These are phyloP conservation scores for Pythium apleroticum DNA, from an alignment of 352 stramenopile species.

Conservation along the genomic window DNA sequence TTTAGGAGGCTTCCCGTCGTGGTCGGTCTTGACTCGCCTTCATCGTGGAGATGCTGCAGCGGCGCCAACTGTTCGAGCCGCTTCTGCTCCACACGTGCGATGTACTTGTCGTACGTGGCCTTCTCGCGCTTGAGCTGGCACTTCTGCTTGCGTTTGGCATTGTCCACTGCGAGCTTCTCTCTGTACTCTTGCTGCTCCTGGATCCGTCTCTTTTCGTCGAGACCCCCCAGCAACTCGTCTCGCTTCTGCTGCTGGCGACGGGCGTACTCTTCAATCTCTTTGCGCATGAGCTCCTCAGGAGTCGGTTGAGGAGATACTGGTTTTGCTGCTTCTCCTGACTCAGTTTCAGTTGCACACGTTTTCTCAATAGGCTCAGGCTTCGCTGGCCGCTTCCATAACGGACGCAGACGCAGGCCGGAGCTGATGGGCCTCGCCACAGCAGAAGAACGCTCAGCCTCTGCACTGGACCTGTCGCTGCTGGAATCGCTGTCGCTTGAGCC, in stretches of 20 bases:
- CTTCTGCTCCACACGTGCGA: constrained; percentile 34
- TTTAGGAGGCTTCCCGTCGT: not conserved
- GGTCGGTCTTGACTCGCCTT: not conserved
- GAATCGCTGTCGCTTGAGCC: constrained; percentile 6
- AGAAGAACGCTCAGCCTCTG: not conserved
- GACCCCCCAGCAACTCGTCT: constrained; percentile 30
- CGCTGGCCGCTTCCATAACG: not conserved
- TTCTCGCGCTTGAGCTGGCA: constrained; percentile 35
- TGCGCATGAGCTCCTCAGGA: not conserved
- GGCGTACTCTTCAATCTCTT: constrained; percentile 26
- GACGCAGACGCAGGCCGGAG: constrained; percentile 5
- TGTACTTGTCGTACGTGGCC: constrained; percentile 33
- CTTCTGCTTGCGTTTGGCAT: constrained; percentile 41
- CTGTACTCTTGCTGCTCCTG: constrained; percentile 55
- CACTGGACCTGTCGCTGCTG: constrained; percentile 3
- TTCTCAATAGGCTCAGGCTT: not conserved
- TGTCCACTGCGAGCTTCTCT: constrained; percentile 41
- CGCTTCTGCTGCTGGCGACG: constrained; percentile 33
- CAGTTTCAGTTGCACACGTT: not conserved
- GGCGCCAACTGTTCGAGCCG: constrained; percentile 13
- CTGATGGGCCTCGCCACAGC: constrained; percentile 1
- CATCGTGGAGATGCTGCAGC: not conserved
- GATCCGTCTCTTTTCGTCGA: constrained; percentile 40
- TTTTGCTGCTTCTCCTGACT: not conserved
- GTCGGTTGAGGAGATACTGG: not conserved